Base-by-base conservation (phyloP, 306 rosid genomes). In the Prunus persica region DNA sequence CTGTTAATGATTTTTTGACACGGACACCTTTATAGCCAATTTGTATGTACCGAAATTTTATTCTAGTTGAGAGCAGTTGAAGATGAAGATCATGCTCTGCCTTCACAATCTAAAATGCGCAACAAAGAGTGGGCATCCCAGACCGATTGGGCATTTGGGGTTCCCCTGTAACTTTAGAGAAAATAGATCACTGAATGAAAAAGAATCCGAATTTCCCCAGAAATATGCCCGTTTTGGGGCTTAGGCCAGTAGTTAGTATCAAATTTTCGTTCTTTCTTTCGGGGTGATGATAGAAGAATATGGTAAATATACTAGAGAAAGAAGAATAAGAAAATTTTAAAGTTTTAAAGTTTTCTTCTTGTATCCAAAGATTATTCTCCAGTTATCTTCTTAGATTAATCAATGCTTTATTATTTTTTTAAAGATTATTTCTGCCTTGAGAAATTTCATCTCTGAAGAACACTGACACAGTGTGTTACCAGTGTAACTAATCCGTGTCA, bases 1-100 rank as follows among this genome's bases (percentile, higher is more conserved):
- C 91, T 11, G 97, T 96, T 65, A 88, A 96, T 61, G 99, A 96
- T 71, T 96, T 96, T 80, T 86, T 96, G 14, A 92, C 99, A 11
- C 79, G 92, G 71, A 85, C 93, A 74, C 56, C 85, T 30, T 88
- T 82, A 41, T 89, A 89, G 78, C 65, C 22, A 80, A 68, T 75
- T 70, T 77, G 71, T 67, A 46, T 73, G 65, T 81, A 67, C 45
- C 76, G 72, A 43, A 38, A 38, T 58, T 80, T 77, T 57, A 25
- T 74, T 81, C 68, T 51, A 63, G 81, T 69, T 50, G 69, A 76
- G 75, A 77, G 86, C 56, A 55, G 73, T 16, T 41, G 86, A 80
- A 85, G 82, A 80, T 57, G 47, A 43, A 71, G 84, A 38, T 38
- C 9, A 38, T 38, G 43, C 43, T 38, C 79, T 32, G 78, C 84